A percentile compares a stretch with the other conserved stretches of the same genome.
phyloP scores from a whole-genome alignment of 192 early-diverging fungal species.

The Obelidium mucronatum region DNA sequence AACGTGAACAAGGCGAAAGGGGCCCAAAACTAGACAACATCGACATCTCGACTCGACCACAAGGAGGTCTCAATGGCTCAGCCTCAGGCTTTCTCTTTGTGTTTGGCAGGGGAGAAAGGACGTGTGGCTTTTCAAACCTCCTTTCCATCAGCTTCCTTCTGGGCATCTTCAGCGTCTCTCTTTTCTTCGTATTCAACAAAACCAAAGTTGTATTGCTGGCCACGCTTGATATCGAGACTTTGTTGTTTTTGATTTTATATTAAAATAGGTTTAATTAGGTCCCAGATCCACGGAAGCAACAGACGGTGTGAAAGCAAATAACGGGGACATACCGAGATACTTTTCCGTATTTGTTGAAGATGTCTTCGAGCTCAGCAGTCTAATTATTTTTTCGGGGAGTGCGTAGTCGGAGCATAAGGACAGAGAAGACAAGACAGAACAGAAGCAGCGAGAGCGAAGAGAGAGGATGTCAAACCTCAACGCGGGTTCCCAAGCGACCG shows the following conservation, averaged over 20 bases:
- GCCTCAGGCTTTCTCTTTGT: background rate
- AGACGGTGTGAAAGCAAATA: background rate
- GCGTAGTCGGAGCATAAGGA: background rate
- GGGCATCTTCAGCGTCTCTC: conserved; percentile 54
- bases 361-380: conserved; percentile 51
- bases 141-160: conserved; percentile 35
- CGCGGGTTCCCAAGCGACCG: conserved; percentile 28
- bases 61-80: too few species aligned
- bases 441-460: background rate
- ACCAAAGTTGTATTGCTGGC: conserved; percentile 55
- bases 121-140: conserved; percentile 16
- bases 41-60: too few species aligned
- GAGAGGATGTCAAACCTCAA: conserved; percentile 19
- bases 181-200: conserved; percentile 61
- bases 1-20: too few species aligned
- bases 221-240: conserved; percentile 50
- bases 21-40: too few species aligned
- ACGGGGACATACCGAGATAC: conserved; percentile 39
- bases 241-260: too few species aligned
- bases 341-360: conserved; percentile 60
- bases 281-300: background rate
- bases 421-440: background rate
- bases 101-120: too few species aligned
- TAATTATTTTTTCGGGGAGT: conserved; percentile 1
- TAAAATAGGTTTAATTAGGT: too few species aligned